Conservation (phyloP, 2,329 filamentous ascomycete genomes). For the Verticillium albo-atrum region DNA sequence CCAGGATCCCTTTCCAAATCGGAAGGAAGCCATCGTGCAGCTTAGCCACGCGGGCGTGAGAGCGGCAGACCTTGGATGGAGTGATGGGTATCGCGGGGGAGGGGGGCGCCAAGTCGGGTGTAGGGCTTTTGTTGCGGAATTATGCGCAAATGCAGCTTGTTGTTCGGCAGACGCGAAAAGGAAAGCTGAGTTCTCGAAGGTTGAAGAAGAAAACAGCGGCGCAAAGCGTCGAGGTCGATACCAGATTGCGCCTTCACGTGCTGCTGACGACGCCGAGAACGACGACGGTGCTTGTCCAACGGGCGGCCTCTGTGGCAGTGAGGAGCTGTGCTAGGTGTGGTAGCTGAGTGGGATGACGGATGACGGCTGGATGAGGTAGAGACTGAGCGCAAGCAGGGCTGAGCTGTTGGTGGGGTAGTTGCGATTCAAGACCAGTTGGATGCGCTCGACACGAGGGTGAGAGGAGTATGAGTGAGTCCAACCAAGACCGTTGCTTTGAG, state of each 20-base stretch:
- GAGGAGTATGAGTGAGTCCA: no score
- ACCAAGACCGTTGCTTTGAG: neutral
- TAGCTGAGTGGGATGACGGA: neutral
- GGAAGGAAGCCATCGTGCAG: conserved; percentile 41
- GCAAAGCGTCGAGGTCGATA: neutral
- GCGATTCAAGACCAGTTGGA: neutral
- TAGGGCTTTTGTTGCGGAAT: neutral
- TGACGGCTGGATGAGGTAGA: neutral
- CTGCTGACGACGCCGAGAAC: neutral
- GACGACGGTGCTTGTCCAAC: neutral
- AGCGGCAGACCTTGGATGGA: neutral
- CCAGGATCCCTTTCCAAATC: conserved; percentile 41
- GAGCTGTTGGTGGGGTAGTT: neutral
- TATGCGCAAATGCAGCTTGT: neutral
- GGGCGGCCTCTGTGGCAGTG: neutral
- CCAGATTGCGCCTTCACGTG: neutral
- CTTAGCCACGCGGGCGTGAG: neutral
- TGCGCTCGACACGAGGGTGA: neutral
- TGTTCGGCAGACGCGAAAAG: neutral
- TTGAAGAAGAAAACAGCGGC: neutral
- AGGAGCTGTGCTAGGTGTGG: neutral
- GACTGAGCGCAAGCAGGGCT: neutral
- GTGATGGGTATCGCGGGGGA: neutral
- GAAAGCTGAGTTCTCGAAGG: neutral
- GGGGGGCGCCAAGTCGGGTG: neutral